Evolutionary conservation across 805 yeast genomes (phyloP).

Genomic region (Metschnikowia reukaufii): DNA sequence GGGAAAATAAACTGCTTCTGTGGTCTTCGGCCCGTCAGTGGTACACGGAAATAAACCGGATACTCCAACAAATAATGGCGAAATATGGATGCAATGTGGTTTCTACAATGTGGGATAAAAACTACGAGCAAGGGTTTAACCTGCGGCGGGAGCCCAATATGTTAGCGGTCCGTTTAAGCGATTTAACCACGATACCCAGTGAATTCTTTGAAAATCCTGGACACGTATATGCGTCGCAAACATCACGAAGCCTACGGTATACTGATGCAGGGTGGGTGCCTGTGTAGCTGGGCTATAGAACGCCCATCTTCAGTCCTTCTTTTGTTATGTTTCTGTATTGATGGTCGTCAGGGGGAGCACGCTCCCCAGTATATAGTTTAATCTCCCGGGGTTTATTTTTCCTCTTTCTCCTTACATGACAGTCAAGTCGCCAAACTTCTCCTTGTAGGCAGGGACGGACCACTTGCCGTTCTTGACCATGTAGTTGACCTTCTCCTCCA

Average conservation of each 20-base stretch:
- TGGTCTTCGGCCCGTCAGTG: conserved; percentile 4
- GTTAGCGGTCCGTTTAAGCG: background rate
- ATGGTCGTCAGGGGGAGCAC: conserved; percentile 7
- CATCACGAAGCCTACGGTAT: conserved; percentile 2
- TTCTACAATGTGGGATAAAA: conserved; percentile 29
- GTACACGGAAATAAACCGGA: conserved; percentile 18
- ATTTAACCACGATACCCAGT: conserved; percentile 12
- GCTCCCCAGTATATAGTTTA: conserved; percentile 4
- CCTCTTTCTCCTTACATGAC: conserved; percentile 59
- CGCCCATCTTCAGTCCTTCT: background rate
- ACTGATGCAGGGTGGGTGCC: background rate
- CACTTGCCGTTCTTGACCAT: conserved; percentile 96
- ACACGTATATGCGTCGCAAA: background rate
- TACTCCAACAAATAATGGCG: conserved; percentile 15
- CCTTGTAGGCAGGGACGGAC: conserved; percentile 98
- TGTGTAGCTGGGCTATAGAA: background rate
- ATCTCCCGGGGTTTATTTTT: background rate
- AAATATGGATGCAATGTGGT: conserved; percentile 30
- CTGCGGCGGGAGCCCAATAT: background rate
- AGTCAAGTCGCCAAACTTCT: conserved; percentile 95
- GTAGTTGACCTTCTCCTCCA: conserved; percentile 91
- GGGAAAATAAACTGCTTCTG: conserved; percentile 25
- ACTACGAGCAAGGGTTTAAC: conserved; percentile 34
- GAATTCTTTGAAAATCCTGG: conserved; percentile 8
- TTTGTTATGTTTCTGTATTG: conserved; percentile 2